These are phyloP conservation scores for Hanseniaspora uvarum DNA, from an alignment of 1,139 yeast species.

Conservation along the genomic window DNA sequence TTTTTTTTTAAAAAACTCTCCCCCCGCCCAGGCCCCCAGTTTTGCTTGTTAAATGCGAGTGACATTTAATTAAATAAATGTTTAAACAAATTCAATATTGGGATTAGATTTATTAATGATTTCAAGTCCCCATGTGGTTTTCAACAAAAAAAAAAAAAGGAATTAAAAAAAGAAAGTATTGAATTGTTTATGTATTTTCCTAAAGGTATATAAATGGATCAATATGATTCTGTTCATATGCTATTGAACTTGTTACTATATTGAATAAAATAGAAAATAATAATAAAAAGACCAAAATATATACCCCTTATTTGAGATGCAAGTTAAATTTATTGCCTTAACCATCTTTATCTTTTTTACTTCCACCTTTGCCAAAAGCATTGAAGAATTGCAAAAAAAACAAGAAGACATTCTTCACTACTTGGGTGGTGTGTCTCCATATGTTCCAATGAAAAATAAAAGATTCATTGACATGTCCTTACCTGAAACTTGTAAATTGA, in stretches of 20 bases:
- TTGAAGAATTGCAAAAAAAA: constrained; percentile 1
- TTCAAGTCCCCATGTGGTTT: neutral
- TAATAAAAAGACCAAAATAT: neutral
- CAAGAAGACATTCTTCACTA: constrained; percentile 21
- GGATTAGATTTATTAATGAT: too few species aligned
- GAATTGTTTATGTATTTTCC: too few species aligned
- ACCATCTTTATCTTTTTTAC: neutral
- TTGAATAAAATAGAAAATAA: too few species aligned
- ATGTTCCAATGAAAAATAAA: constrained; percentile 20
- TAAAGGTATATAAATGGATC: neutral
- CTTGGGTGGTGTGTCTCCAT: constrained; percentile 23
- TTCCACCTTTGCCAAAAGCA: neutral
- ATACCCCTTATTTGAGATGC: neutral
- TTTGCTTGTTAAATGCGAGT: too few species aligned
- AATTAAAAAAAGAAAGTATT: too few species aligned
- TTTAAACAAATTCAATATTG: too few species aligned
- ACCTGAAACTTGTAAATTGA: constrained; percentile 39
- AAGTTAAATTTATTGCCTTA: neutral
- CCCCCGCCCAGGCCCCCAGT: too few species aligned
- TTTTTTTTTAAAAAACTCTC: neutral
- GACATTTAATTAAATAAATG: too few species aligned
- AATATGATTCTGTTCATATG: too few species aligned
- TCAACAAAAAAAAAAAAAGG: too few species aligned
- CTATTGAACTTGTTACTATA: too few species aligned
- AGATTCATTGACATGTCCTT: constrained; percentile 20